Conservation (phyloP, 139 green algal genomes). For the Coccomyxa sp. region DNA sequence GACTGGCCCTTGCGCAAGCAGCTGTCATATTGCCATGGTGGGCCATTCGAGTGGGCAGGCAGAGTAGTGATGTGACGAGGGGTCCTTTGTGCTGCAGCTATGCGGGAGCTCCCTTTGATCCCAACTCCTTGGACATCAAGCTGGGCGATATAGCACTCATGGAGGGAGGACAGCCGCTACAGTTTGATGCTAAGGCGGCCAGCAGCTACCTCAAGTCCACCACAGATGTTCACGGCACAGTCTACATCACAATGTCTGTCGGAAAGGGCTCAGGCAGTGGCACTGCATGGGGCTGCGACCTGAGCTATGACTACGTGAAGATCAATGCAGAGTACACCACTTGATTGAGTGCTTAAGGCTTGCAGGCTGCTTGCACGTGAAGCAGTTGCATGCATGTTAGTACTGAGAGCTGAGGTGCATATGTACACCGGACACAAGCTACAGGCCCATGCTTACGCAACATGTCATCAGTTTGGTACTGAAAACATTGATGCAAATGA, state of each 20-base stretch:
- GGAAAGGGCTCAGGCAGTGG: conserved; percentile 18
- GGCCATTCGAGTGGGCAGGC: no score
- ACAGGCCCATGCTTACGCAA: no score
- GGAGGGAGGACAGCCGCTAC: conserved; percentile 88
- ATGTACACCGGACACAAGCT: no score
- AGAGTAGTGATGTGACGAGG: not conserved
- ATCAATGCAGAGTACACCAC: conserved; percentile 93
- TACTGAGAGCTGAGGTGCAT: no score
- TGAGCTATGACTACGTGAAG: conserved; percentile 95
- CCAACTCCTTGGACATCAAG: conserved; percentile 72
- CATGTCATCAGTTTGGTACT: no score
- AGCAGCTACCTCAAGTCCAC: conserved; percentile 85
- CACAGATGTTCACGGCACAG: conserved; percentile 78
- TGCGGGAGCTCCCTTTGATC: conserved; percentile 83
- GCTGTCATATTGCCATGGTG: no score
- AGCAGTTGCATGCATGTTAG: no score
- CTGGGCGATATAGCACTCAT: conserved; percentile 86
- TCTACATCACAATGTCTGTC: conserved; percentile 48
- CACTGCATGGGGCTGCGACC: conserved; percentile 81
- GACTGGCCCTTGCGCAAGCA: no score
- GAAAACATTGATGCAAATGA: no score
- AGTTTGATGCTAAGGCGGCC: conserved; percentile 83
- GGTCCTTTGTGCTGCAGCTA: conserved; percentile 41
- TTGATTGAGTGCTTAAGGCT: no score
- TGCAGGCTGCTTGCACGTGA: no score